Evolutionary conservation across 1,139 yeast genomes (phyloP).

Genomic region (Saccharomycopsis hybrid): DNA sequence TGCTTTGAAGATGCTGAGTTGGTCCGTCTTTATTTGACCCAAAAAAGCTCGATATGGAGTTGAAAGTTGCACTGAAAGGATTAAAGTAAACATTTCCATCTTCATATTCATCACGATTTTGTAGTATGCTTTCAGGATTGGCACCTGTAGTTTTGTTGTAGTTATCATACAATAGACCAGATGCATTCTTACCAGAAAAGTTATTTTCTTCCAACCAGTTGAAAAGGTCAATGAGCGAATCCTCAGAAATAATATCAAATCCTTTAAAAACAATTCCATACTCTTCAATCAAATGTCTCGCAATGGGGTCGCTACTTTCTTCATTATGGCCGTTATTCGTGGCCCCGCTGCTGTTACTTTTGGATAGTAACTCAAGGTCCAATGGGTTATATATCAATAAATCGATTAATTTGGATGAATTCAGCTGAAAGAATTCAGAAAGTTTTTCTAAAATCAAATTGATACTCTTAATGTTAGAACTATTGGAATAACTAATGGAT

Average conservation of each 20-base stretch:
- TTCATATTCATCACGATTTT: not conserved
- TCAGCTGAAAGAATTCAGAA: slow-evolving; percentile 19
- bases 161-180: slow-evolving; percentile 5
- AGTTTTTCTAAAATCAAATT: slow-evolving; percentile 19
- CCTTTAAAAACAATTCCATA: slow-evolving; percentile 20
- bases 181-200: slow-evolving; percentile 1
- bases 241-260: slow-evolving; percentile 17
- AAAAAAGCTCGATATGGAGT: slow-evolving; percentile 12
- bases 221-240: slow-evolving; percentile 17
- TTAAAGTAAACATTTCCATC: slow-evolving; percentile 10
- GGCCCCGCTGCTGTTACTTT: not conserved
- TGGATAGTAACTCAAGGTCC: not conserved
- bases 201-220: slow-evolving; percentile 18
- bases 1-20: not conserved
- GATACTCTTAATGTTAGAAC: slow-evolving; percentile 16
- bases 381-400: slow-evolving; percentile 18
- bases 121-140: not conserved
- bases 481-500: slow-evolving; percentile 15
- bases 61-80: slow-evolving; percentile 17
- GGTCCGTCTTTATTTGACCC: not conserved
- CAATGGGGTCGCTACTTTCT: not conserved
- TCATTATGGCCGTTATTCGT: not conserved
- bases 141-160: not conserved
- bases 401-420: slow-evolving; percentile 19
- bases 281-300: slow-evolving; percentile 14